Conservation (phyloP, 768 basidiomycete genomes). For the Hygrocybe coccinea region DNA sequence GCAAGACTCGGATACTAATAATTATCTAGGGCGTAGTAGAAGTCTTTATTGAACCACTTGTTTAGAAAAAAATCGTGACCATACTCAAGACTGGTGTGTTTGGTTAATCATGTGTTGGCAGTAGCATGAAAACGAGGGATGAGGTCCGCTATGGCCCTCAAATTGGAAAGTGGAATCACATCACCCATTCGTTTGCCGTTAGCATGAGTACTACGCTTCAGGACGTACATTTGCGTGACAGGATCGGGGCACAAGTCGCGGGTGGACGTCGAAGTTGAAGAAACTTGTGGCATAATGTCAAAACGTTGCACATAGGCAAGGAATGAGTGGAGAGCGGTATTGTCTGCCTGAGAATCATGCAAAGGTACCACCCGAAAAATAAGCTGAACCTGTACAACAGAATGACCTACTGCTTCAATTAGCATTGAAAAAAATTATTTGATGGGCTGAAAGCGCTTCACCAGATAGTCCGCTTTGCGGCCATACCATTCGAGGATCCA, state of each 20-base stretch:
- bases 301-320: conserved; percentile 5
- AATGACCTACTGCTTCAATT: background rate
- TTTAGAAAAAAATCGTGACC: background rate
- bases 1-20: too few relatives aligned
- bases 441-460: conserved; percentile 1
- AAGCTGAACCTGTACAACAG: background rate
- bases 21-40: background rate
- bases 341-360: too few relatives aligned
- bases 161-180: conserved; percentile 7
- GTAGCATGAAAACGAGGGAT: conserved; percentile 5
- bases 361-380: background rate
- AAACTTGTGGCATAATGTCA: conserved; percentile 8
- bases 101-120: conserved; percentile 5
- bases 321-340: background rate
- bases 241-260: conserved; percentile 5
- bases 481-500: conserved; percentile 12
- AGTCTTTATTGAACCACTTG: background rate
- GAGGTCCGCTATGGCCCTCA: conserved; percentile 8
- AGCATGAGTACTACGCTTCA: conserved; percentile 1
- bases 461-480: conserved; percentile 18
- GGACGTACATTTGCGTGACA: conserved; percentile 6
- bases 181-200: conserved; percentile 8
- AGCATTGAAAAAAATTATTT: background rate
- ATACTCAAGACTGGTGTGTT: background rate
- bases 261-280: background rate